Conservation (phyloP, 2,329 filamentous ascomycete species). For the Geoglossum cookeanum region DNA sequence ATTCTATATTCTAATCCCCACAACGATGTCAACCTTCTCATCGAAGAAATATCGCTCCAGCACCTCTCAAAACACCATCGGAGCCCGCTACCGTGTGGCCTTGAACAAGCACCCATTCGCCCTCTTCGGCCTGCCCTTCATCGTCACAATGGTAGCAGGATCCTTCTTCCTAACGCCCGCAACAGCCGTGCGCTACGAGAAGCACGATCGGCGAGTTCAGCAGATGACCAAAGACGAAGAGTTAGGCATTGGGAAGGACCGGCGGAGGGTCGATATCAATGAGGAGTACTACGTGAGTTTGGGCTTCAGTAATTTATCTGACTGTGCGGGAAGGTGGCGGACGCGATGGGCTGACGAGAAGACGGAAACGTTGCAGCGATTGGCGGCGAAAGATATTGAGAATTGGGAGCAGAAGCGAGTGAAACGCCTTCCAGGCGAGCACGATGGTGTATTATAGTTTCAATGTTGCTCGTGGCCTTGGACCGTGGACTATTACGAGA, state of each 20-base stretch:
- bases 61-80: slow-evolving; percentile 47
- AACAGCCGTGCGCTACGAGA: slow-evolving; percentile 83
- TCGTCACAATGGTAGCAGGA: slow-evolving; percentile 72
- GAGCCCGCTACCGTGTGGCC: slow-evolving; percentile 54
- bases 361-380: slow-evolving; percentile 31
- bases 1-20: not conserved
- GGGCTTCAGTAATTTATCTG: not conserved
- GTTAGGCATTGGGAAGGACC: slow-evolving; percentile 54
- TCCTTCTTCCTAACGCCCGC: slow-evolving; percentile 91
- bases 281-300: slow-evolving; percentile 70
- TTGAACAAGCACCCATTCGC: slow-evolving; percentile 71
- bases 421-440: slow-evolving; percentile 73
- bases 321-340: slow-evolving; percentile 4
- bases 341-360: not conserved
- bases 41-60: slow-evolving; percentile 52
- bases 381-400: slow-evolving; percentile 78
- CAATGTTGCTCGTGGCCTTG: not conserved
- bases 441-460: slow-evolving; percentile 54
- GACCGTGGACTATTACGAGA: not conserved
- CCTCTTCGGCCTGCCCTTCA: slow-evolving; percentile 85
- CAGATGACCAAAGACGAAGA: slow-evolving; percentile 75
- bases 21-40: slow-evolving; percentile 28
- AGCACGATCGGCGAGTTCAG: slow-evolving; percentile 74
- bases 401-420: slow-evolving; percentile 95
- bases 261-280: slow-evolving; percentile 56